Conservation (phyloP, 2,329 filamentous ascomycete genomes). For the Cytospora chrysosperma region DNA sequence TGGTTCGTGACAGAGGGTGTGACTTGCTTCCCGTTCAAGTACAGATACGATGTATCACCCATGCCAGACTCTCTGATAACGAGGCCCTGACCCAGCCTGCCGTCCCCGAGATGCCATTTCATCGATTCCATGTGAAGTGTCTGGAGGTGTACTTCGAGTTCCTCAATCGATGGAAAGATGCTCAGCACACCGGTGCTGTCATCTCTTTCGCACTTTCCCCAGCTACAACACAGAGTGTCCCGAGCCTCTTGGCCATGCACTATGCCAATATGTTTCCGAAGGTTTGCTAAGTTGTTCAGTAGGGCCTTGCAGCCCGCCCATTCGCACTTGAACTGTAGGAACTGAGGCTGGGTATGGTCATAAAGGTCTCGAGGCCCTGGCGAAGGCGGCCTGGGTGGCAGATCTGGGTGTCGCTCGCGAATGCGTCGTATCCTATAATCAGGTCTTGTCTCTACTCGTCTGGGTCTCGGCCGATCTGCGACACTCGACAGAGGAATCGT, state of each 20-base stretch:
- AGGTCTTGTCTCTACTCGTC: not conserved
- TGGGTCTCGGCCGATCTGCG: not conserved
- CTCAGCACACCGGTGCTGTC: not conserved
- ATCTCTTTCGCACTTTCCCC: not conserved
- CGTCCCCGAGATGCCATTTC: constrained; percentile 5
- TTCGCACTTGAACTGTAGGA: constrained; percentile 2
- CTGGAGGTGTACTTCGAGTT: not conserved
- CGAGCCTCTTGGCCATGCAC: constrained; percentile 3
- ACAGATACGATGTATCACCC: not conserved
- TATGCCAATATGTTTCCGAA: constrained; percentile 8
- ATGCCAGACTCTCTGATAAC: not conserved
- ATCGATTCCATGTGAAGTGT: not conserved
- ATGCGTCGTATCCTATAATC: not conserved
- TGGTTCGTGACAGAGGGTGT: not conserved
- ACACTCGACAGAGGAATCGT: not conserved
- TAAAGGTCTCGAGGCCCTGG: constrained; percentile 9
- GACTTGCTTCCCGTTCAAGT: not conserved
- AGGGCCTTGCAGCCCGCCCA: constrained; percentile 10
- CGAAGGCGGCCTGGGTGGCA: not conserved
- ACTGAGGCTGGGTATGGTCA: not conserved
- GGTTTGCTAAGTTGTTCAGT: constrained; percentile 10
- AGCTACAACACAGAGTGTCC: not conserved
- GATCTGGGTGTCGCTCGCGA: not conserved
- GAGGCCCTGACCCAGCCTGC: not conserved
- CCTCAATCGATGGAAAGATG: not conserved